These are phyloP conservation scores for Phytophthora pinifolia DNA, from an alignment of 352 stramenopile species.

Conservation along the genomic window DNA sequence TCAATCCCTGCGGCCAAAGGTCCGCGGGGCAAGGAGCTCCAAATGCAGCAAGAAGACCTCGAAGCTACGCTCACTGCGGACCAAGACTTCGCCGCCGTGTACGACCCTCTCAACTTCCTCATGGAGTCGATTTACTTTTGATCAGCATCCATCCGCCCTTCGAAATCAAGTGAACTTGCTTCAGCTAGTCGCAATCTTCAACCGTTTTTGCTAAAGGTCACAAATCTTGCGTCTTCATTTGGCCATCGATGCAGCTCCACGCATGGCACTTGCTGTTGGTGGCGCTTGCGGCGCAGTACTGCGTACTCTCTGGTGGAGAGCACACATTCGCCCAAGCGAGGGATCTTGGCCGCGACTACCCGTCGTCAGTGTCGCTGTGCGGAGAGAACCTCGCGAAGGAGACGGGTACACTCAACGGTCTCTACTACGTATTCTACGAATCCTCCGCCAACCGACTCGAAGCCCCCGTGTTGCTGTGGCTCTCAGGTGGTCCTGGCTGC, in stretches of 20 bases:
- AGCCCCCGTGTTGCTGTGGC: constrained; percentile 94
- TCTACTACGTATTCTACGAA: constrained; percentile 83
- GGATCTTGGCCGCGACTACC: constrained; percentile 23
- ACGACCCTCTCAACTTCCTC: constrained; percentile 15
- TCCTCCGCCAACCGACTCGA: constrained; percentile 24
- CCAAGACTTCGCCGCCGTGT: constrained; percentile 14
- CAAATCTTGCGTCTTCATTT: constrained; percentile 13
- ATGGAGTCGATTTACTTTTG: constrained; percentile 49
- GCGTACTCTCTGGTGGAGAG: constrained; percentile 8
- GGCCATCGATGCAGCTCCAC: constrained; percentile 18
- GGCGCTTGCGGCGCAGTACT: constrained; percentile 5
- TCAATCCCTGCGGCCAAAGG: constrained; percentile 3
- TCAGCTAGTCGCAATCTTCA: constrained; percentile 10
- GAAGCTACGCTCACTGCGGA: background rate
- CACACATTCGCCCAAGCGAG: constrained; percentile 27
- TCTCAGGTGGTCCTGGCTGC: constrained; percentile 96
- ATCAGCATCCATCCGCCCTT: constrained; percentile 7
- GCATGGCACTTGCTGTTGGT: constrained; percentile 17
- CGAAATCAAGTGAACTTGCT: background rate
- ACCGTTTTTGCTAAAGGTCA: constrained; percentile 10
- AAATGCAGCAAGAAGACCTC: background rate
- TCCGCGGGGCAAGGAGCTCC: constrained; percentile 1
- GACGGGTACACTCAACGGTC: constrained; percentile 55
- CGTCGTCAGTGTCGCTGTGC: constrained; percentile 47
- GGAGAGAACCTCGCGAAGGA: constrained; percentile 59